These are phyloP conservation scores for Basipetospora chlamydospora DNA, from an alignment of 2,329 filamentous ascomycete species.

Conservation along the genomic window DNA sequence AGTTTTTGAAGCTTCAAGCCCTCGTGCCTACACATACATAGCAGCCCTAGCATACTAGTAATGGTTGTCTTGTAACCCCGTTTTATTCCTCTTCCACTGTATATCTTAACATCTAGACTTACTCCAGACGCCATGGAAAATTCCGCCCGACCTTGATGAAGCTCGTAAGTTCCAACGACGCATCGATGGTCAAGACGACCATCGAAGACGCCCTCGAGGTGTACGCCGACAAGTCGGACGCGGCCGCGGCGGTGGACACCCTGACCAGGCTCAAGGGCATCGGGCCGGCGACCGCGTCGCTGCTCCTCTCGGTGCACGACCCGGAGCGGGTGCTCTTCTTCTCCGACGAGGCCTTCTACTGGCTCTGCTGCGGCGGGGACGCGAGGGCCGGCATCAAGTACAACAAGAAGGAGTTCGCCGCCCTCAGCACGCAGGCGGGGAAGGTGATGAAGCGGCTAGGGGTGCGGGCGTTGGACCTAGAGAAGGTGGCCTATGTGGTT, in stretches of 20 bases:
- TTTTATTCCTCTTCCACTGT: too few species aligned
- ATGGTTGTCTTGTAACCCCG: too few species aligned
- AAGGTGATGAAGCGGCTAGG: constrained; percentile 31
- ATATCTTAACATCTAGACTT: neutral
- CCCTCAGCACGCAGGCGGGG: constrained; percentile 30
- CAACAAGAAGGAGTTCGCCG: constrained; percentile 50
- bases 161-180: constrained; percentile 46
- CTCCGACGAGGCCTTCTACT: constrained; percentile 65
- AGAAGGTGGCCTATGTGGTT: constrained; percentile 58
- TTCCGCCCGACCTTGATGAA: constrained; percentile 48
- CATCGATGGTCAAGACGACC: constrained; percentile 26
- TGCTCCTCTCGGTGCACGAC: constrained; percentile 53
- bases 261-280: constrained; percentile 55
- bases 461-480: constrained; percentile 46
- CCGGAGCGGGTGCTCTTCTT: constrained; percentile 54
- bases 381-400: constrained; percentile 48
- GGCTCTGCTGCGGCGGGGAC: constrained; percentile 47
- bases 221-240: constrained; percentile 25
- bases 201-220: constrained; percentile 36
- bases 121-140: constrained; percentile 40
- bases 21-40: too few species aligned
- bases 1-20: too few species aligned
- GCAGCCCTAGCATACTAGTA: too few species aligned
- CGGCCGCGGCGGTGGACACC: constrained; percentile 32
- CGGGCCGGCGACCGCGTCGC: constrained; percentile 64